These are phyloP conservation scores for Kodamaea lidongshanica DNA, from an alignment of 805 yeast genomes.

Conservation along the genomic window DNA sequence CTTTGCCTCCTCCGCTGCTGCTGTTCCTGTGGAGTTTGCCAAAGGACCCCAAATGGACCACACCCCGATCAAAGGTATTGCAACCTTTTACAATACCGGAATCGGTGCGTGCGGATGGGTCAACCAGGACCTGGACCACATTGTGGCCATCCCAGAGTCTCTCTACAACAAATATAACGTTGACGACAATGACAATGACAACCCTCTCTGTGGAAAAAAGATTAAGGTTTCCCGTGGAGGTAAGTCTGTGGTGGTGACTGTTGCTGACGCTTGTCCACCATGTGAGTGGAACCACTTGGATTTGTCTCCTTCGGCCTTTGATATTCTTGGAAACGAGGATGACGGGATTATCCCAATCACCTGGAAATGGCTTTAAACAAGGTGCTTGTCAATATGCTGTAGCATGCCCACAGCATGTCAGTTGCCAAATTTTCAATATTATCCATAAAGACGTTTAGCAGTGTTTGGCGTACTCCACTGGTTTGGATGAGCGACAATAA, in stretches of 20 bases:
- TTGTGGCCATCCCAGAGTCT: constrained; percentile 45
- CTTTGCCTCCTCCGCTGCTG: too few species aligned
- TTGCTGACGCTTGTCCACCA: constrained; percentile 51
- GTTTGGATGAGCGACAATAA: too few species aligned
- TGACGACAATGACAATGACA: constrained; percentile 33
- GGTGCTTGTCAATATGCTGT: too few species aligned
- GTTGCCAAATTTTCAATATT: too few species aligned
- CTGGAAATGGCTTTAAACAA: constrained; percentile 36
- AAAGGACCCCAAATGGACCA: too few species aligned
- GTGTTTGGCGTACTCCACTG: too few species aligned
- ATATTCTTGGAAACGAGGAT: constrained; percentile 41
- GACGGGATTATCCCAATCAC: constrained; percentile 48
- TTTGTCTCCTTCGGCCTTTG: constrained; percentile 53
- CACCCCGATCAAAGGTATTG: too few species aligned
- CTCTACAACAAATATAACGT: constrained; percentile 29
- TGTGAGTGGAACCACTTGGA: constrained; percentile 46
- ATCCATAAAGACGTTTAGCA: too few species aligned
- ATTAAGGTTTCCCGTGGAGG: constrained; percentile 41
- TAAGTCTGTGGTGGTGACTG: constrained; percentile 48
- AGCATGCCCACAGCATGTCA: too few species aligned
- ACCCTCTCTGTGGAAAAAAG: constrained; percentile 47
- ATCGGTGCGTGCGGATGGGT: constrained; percentile 54
- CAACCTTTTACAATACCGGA: too few species aligned
- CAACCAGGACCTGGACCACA: constrained; percentile 39
- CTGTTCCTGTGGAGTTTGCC: too few species aligned